Evolutionary conservation across 371 early-diverging fungal species (phyloP).

Genomic region (Actinomortierella ambigua): DNA sequence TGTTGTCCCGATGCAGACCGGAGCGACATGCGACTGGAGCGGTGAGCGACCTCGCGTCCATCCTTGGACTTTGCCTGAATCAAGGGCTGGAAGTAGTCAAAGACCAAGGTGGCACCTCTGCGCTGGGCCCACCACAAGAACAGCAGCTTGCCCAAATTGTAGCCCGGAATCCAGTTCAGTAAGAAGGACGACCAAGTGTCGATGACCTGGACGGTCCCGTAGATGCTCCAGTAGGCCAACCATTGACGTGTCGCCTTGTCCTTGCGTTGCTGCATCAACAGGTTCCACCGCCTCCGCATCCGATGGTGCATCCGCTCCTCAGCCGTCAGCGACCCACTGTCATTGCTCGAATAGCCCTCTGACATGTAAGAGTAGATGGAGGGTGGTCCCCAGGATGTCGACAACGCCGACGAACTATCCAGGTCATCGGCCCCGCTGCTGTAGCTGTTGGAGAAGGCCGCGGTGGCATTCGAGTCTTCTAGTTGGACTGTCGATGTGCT

Average conservation of each 20-base stretch:
- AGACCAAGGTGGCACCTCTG: slow-evolving; percentile 34
- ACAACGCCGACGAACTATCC: slow-evolving; percentile 23
- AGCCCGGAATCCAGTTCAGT: slow-evolving; percentile 45
- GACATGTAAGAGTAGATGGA: slow-evolving; percentile 33
- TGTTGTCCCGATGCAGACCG: no score
- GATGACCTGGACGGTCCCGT: slow-evolving; percentile 42
- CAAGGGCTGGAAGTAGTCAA: slow-evolving; percentile 46
- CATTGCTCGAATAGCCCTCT: slow-evolving; percentile 29
- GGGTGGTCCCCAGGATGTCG: slow-evolving; percentile 36
- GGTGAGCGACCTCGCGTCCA: slow-evolving; percentile 44
- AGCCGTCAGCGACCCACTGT: slow-evolving; percentile 28
- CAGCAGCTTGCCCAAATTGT: slow-evolving; percentile 37
- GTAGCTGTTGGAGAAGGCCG: neutral
- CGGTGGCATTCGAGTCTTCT: no score
- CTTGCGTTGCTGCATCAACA: slow-evolving; percentile 38
- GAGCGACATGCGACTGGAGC: slow-evolving; percentile 12
- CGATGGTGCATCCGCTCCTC: slow-evolving; percentile 39
- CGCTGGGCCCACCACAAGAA: slow-evolving; percentile 48
- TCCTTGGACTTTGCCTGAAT: slow-evolving; percentile 46
- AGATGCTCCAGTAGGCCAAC: slow-evolving; percentile 47
- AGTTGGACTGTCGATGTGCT: no score
- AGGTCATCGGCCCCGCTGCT: slow-evolving; percentile 40
- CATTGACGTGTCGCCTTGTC: slow-evolving; percentile 46
- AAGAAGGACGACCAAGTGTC: slow-evolving; percentile 43
- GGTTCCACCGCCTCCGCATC: slow-evolving; percentile 42